Conservation (phyloP, 208 protist species). For the Crithidia brevicula region DNA sequence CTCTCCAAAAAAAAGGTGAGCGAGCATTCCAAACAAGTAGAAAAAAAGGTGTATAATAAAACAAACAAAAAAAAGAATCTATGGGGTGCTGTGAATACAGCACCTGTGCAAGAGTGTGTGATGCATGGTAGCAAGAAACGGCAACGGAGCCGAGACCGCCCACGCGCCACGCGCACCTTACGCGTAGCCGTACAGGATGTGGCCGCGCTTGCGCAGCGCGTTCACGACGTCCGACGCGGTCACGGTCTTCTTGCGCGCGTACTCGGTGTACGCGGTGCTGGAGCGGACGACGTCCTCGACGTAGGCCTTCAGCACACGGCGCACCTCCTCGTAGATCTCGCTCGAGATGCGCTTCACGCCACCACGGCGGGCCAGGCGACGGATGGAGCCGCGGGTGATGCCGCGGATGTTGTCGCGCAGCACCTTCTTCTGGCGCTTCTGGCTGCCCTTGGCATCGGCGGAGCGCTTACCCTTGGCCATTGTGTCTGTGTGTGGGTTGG, state of each 20-base stretch:
- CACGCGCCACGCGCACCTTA: conserved; percentile 8
- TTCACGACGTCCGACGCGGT: conserved; percentile 89
- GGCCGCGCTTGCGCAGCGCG: conserved; percentile 86
- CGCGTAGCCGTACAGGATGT: conserved; percentile 92
- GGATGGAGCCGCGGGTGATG: conserved; percentile 88
- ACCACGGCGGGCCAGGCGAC: conserved; percentile 91
- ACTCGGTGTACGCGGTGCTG: conserved; percentile 87
- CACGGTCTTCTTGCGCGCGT: conserved; percentile 85
- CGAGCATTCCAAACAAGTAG: not conserved
- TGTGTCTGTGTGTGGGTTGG: not conserved
- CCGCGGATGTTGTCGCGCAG: conserved; percentile 87
- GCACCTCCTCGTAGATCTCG: conserved; percentile 74
- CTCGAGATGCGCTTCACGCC: conserved; percentile 92
- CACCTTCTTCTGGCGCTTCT: conserved; percentile 89
- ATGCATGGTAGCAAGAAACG: too few species aligned
- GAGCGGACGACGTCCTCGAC: conserved; percentile 85
- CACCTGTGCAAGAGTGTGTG: too few species aligned
- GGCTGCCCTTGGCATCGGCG: conserved; percentile 67
- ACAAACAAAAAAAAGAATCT: not conserved
- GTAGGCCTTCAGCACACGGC: conserved; percentile 83
- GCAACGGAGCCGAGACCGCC: too few species aligned
- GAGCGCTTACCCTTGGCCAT: conserved; percentile 85
- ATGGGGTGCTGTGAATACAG: not conserved
- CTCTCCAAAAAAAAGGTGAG: not conserved
- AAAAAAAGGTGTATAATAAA: conserved; percentile 2